A percentile compares a stretch with the other conserved stretches of the same genome.
phyloP scores from a whole-genome alignment of 495 filamentous ascomycete species.

The Penicillium paradoxum region DNA sequence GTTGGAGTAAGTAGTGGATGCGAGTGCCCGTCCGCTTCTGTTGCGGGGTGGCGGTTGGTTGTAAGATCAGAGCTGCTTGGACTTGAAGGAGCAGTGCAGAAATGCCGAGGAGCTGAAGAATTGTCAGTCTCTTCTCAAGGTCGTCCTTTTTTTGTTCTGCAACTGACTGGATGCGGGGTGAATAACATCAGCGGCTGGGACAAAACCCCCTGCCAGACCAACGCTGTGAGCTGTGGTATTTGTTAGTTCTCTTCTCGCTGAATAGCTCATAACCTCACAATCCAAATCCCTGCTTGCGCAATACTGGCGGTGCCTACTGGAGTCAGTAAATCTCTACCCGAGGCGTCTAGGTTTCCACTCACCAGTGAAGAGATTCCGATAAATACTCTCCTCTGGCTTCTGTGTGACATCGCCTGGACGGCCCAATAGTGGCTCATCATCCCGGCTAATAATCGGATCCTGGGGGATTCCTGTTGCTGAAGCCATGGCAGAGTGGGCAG shows the following conservation, averaged over 20 bases:
- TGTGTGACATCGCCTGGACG: slow-evolving; percentile 68
- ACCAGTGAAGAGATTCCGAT: slow-evolving; percentile 76
- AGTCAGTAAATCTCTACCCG: background rate
- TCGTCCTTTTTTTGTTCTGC: background rate
- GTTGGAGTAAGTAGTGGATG: slow-evolving; percentile 62
- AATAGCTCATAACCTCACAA: slow-evolving; percentile 42
- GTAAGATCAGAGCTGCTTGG: slow-evolving; percentile 78
- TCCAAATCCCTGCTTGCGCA: slow-evolving; percentile 62
- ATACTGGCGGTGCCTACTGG: slow-evolving; percentile 59
- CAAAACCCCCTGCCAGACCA: slow-evolving; percentile 73
- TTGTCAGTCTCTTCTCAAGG: background rate
- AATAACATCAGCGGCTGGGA: slow-evolving; percentile 64
- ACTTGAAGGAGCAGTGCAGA: slow-evolving; percentile 66
- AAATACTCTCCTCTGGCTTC: slow-evolving; percentile 53
- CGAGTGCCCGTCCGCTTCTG: slow-evolving; percentile 71
- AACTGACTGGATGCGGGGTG: slow-evolving; percentile 70
- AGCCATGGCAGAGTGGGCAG: background rate
- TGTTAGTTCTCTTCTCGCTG: slow-evolving; percentile 9
- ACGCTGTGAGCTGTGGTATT: slow-evolving; percentile 53
- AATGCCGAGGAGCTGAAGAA: slow-evolving; percentile 64
- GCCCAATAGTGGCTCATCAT: slow-evolving; percentile 76
- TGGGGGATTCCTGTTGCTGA: slow-evolving; percentile 41
- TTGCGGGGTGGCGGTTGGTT: slow-evolving; percentile 71
- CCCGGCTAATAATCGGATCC: slow-evolving; percentile 32
- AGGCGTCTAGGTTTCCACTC: slow-evolving; percentile 11